A percentile compares a stretch with the other conserved stretches of the same genome.
Conservation (phyloP, 2,329 filamentous ascomycete species). For the Colletotrichum neosansevieriae region DNA sequence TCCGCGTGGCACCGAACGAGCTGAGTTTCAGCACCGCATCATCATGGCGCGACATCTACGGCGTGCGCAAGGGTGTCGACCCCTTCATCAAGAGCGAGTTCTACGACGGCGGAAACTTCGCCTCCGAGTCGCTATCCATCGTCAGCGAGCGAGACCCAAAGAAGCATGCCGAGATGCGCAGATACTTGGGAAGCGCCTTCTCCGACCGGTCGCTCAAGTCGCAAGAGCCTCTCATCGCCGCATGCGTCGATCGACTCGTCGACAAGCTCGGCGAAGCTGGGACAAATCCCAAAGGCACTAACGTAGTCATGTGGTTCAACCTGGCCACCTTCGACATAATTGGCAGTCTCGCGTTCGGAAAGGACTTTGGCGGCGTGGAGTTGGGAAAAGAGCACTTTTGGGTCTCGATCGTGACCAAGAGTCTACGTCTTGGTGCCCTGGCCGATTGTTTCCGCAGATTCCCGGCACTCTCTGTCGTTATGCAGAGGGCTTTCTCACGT, state of each 20-base stretch:
- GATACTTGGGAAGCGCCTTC: conserved; percentile 47
- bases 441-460: conserved; percentile 25
- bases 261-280: conserved; percentile 22
- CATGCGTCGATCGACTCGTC: conserved; percentile 39
- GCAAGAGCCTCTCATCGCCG: conserved; percentile 48
- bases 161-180: conserved; percentile 46
- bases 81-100: too few relatives aligned
- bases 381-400: too few relatives aligned
- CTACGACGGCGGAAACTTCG: too few relatives aligned
- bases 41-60: too few relatives aligned
- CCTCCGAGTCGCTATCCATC: conserved; percentile 42
- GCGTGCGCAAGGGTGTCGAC: too few relatives aligned
- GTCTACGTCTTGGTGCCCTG: conserved; percentile 2
- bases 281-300: conserved; percentile 36
- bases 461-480: not conserved
- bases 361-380: too few relatives aligned
- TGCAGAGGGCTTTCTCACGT: not conserved
- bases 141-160: conserved; percentile 47
- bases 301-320: conserved; percentile 47
- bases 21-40: too few relatives aligned
- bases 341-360: too few relatives aligned
- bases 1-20: too few relatives aligned
- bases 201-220: conserved; percentile 46
- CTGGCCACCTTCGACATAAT: conserved; percentile 1
- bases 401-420: too few relatives aligned